A percentile compares a stretch with the other conserved stretches of the same genome.
These are phyloP conservation scores for Vanderwaltozyma tropicalis DNA, from an alignment of 805 yeast genomes.

Conservation along the genomic window DNA sequence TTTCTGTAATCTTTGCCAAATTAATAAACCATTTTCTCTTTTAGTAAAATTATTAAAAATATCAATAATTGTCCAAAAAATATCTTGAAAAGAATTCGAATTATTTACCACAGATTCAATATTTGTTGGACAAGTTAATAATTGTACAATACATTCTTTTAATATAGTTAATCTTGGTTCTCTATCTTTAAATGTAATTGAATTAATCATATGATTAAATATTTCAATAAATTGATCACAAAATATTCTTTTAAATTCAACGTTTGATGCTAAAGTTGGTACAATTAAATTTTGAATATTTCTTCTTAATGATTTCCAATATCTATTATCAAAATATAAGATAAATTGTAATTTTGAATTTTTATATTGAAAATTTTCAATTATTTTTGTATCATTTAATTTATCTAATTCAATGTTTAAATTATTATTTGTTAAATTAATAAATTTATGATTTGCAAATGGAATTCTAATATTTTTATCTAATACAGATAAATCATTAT, in stretches of 20 bases:
- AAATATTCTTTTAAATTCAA: slow-evolving; percentile 37
- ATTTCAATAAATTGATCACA: slow-evolving; percentile 45
- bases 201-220: slow-evolving; percentile 40
- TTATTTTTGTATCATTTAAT: neutral
- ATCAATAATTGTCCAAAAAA: slow-evolving; percentile 38
- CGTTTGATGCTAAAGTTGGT: slow-evolving; percentile 46
- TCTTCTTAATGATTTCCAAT: slow-evolving; percentile 42
- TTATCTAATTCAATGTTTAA: neutral
- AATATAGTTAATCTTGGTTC: slow-evolving; percentile 80
- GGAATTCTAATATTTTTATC: slow-evolving; percentile 28
- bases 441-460: slow-evolving; percentile 25
- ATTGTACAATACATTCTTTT: slow-evolving; percentile 66
- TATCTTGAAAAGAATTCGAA: slow-evolving; percentile 31
- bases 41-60: slow-evolving; percentile 35
- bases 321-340: slow-evolving; percentile 49
- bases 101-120: slow-evolving; percentile 30
- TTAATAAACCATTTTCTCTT: slow-evolving; percentile 27
- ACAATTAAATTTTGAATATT: slow-evolving; percentile 39
- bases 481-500: slow-evolving; percentile 26
- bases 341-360: slow-evolving; percentile 49
- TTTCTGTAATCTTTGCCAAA: slow-evolving; percentile 28
- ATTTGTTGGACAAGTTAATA: slow-evolving; percentile 82
- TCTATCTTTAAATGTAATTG: slow-evolving; percentile 55
- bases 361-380: slow-evolving; percentile 6
- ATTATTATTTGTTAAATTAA: slow-evolving; percentile 2